Evolutionary conservation across 345 rosid species (phyloP), one percentile per base, ranked within the genome.

Genomic region (Jatropha curcas): DNA sequence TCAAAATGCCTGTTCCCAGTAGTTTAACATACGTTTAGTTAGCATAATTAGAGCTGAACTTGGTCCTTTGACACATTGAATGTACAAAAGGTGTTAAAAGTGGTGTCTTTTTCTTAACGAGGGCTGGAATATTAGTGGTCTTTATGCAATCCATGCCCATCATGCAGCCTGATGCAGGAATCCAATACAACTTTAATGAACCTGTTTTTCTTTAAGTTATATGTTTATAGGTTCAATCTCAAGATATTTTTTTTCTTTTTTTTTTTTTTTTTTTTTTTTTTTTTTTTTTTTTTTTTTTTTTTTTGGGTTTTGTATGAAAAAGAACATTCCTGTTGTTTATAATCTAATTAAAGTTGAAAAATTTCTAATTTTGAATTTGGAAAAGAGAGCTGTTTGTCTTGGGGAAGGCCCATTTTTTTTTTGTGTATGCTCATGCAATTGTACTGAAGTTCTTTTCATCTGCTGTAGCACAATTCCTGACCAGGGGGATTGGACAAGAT

Each of bases 401-500:
- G n/a, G 13, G 22, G 19, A 65, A 53, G 35, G 43, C 52, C 27
- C 60, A 11, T n/a, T n/a, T n/a, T n/a, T n/a, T n/a, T 59, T 33
- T 39, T 35, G 16, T 46, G 24, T 34, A 7, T 13, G 0, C 3
- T 25, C 14, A 10, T 25, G n/a, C n/a, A 46, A 19, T 31, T 70
- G 31, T 64, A 45, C 60, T 79, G 31, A 72, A 53, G 24, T 53
- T 33, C 16, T 14, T 80, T 43, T 41, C 53, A 57, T 27, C 52
- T 81, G 78, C 41, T 64, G 73, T 72, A 92, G 97, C 81, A 82
- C 90, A 28, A 34, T 68, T 69, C 80, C 82, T n/a, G 77, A 76
- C 76, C 86, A 78, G 71, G 87, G 84, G 70, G 81, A n/a, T n/a
- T 81, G 19, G 89, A 83, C 52, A 79, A 76, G 71, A 70, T 84